These are phyloP conservation scores for Populus tremula DNA, from an alignment of 345 rosid species.

Conservation along the genomic window DNA sequence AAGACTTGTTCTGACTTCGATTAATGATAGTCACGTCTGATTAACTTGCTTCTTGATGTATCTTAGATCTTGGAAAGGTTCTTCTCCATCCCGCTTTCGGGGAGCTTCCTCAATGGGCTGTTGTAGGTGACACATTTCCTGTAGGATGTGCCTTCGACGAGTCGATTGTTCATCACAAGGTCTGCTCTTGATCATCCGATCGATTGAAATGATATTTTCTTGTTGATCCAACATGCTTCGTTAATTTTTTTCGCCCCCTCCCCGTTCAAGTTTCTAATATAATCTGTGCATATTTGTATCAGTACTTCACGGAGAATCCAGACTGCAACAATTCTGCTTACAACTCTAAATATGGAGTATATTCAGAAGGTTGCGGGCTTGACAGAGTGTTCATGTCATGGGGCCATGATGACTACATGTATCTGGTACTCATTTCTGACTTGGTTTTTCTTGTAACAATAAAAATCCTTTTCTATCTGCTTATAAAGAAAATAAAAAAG, in stretches of 20 bases:
- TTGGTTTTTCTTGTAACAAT: no score
- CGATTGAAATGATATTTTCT: no score
- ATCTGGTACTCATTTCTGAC: slow-evolving; percentile 40
- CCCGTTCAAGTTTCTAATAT: no score
- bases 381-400: slow-evolving; percentile 67
- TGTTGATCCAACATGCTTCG: no score
- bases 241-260: no score
- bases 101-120: slow-evolving; percentile 85
- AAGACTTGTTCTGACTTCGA: no score
- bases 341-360: slow-evolving; percentile 61
- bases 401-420: slow-evolving; percentile 91
- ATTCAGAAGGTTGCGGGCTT: slow-evolving; percentile 65
- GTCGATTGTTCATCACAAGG: slow-evolving; percentile 69
- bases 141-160: slow-evolving; percentile 63
- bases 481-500: no score
- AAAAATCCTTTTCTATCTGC: no score
- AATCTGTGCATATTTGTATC: slow-evolving; percentile 5
- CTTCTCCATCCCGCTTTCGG: slow-evolving; percentile 70
- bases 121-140: slow-evolving; percentile 78
- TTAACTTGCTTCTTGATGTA: no score
- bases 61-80: slow-evolving; percentile 72
- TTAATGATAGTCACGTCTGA: no score
- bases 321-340: slow-evolving; percentile 46
- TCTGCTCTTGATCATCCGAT: slow-evolving; percentile 3
- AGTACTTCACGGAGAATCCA: slow-evolving; percentile 61